Conservation (phyloP, 139 green algal species). For the Auxenochlorella pyrenoidosa region DNA sequence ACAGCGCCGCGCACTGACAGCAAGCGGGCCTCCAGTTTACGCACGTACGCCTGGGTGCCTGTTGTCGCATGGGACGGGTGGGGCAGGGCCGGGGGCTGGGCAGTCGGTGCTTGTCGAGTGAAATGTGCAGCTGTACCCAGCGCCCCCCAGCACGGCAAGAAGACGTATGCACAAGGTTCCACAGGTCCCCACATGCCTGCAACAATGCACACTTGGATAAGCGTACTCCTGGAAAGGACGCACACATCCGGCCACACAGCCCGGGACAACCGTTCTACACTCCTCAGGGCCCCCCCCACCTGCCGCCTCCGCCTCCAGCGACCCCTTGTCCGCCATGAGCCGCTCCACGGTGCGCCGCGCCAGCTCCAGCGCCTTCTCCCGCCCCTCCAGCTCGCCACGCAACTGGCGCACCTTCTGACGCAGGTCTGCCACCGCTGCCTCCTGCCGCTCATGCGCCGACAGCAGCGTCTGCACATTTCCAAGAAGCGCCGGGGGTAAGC, state of each 20-base stretch:
- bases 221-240: no score
- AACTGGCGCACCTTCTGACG: constrained; percentile 24
- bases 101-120: no score
- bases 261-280: neutral
- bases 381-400: constrained; percentile 22
- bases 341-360: constrained; percentile 56
- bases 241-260: no score
- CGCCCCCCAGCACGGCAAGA: neutral
- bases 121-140: no score
- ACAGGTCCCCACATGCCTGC: neutral
- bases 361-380: constrained; percentile 57
- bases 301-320: constrained; percentile 37
- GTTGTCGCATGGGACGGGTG: neutral
- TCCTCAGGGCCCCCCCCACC: neutral
- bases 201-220: no score
- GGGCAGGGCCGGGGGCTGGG: neutral
- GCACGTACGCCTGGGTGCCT: constrained; percentile 46
- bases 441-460: constrained; percentile 38
- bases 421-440: constrained; percentile 17
- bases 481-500: no score
- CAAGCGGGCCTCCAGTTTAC: constrained; percentile 60
- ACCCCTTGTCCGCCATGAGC: constrained; percentile 35
- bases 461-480: constrained; percentile 24
- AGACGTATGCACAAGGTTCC: neutral
- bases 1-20: constrained; percentile 27